Evolutionary conservation across 495 filamentous ascomycete species (phyloP).

Genomic region (Aspergillus taichungensis): DNA sequence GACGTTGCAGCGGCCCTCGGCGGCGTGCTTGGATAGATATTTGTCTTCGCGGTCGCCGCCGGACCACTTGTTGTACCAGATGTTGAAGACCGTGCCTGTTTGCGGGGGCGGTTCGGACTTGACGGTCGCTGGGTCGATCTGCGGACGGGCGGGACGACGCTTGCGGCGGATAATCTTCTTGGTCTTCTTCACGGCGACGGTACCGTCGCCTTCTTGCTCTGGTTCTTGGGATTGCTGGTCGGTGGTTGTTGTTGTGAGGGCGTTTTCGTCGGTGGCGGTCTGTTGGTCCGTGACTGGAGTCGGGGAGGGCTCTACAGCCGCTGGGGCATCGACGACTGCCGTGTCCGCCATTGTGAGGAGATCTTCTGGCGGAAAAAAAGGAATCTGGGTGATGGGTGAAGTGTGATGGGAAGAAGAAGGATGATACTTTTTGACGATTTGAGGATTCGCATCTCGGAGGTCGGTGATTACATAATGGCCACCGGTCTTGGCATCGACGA

Average conservation of each 20-base stretch:
- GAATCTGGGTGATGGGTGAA: background rate
- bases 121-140: conserved; percentile 78
- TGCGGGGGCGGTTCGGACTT: conserved; percentile 76
- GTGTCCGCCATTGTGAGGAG: conserved; percentile 26
- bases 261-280: conserved; percentile 12
- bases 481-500: conserved; percentile 18
- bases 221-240: conserved; percentile 6
- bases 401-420: background rate
- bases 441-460: background rate
- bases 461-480: conserved; percentile 18
- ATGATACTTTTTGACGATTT: conserved; percentile 1
- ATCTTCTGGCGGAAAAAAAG: background rate
- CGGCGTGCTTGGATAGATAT: conserved; percentile 66
- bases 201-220: conserved; percentile 10
- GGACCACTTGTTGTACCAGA: conserved; percentile 91
- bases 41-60: conserved; percentile 92
- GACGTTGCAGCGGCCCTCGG: conserved; percentile 72
- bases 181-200: conserved; percentile 35
- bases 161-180: conserved; percentile 47
- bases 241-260: conserved; percentile 12
- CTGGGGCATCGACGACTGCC: conserved; percentile 12
- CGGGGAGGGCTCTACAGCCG: conserved; percentile 3
- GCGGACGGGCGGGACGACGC: conserved; percentile 47
- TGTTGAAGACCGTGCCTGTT: conserved; percentile 89
- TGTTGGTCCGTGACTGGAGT: conserved; percentile 1